These are phyloP conservation scores for Scheffersomyces titani DNA, from an alignment of 1,139 yeast genomes.

Conservation along the genomic window DNA sequence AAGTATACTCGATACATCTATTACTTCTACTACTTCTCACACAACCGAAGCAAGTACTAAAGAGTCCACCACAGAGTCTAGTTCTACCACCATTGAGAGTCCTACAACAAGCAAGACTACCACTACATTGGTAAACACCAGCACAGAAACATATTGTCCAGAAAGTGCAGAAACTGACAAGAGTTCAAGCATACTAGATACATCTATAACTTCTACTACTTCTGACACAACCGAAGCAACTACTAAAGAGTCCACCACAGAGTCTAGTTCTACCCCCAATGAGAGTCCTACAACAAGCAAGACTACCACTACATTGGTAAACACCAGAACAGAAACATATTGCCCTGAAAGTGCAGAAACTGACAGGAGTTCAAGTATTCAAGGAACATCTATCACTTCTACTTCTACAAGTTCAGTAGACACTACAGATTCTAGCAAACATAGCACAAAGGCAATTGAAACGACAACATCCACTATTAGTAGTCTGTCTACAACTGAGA, in stretches of 20 bases:
- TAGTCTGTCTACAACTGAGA: background rate
- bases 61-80: background rate
- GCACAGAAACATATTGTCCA: background rate
- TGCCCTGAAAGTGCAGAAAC: background rate
- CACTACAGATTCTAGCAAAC: background rate
- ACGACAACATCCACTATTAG: background rate
- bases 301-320: background rate
- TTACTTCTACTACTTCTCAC: background rate
- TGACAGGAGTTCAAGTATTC: background rate
- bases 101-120: background rate
- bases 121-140: background rate
- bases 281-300: background rate
- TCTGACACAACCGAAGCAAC: background rate
- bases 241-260: background rate
- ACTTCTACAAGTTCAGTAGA: background rate
- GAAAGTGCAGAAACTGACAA: background rate
- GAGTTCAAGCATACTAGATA: background rate
- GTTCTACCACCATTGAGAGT: background rate
- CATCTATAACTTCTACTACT: background rate
- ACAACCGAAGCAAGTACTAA: background rate
- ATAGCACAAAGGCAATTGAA: background rate
- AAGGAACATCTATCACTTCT: background rate
- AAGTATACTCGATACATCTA: background rate
- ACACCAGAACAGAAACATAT: conserved; percentile 2
- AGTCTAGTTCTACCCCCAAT: background rate